A percentile compares a stretch with the other conserved stretches of the same genome.
phyloP scores from a whole-genome alignment of 371 early-diverging fungal species.

The Batrachochytrium dendrobatidis region DNA sequence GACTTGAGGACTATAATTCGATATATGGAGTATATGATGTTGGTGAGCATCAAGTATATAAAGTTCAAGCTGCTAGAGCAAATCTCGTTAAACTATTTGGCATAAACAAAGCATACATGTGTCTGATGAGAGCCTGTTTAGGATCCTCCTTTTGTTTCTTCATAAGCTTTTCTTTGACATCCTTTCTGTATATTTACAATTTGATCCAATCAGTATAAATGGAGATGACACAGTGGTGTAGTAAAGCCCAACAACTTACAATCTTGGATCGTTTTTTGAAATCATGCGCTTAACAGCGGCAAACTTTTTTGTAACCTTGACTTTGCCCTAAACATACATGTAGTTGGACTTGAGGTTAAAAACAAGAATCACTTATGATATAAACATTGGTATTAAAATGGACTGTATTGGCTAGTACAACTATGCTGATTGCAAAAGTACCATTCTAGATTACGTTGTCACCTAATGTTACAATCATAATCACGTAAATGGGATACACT shows the following conservation, averaged over 20 bases:
- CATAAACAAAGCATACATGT: constrained; percentile 57
- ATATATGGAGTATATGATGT: background rate
- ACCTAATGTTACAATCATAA: too few species aligned
- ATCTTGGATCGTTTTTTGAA: constrained; percentile 77
- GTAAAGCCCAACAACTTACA: constrained; percentile 43
- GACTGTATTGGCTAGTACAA: too few species aligned
- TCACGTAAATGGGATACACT: too few species aligned
- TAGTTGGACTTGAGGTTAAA: too few species aligned
- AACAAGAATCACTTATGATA: too few species aligned
- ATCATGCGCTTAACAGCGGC: constrained; percentile 88
- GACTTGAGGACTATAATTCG: constrained; percentile 59
- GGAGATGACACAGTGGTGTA: background rate
- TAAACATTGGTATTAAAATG: too few species aligned
- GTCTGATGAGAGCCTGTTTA: constrained; percentile 62
- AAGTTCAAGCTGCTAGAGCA: background rate
- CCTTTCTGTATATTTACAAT: constrained; percentile 16
- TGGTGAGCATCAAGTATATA: background rate
- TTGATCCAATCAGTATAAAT: background rate
- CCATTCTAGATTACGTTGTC: too few species aligned
- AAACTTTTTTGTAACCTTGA: constrained; percentile 87
- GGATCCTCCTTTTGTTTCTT: constrained; percentile 64
- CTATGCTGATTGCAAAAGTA: too few species aligned
- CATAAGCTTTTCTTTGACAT: constrained; percentile 64
- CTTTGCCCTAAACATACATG: too few species aligned
- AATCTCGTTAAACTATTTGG: constrained; percentile 3